phyloP scores from a whole-genome alignment of 2,329 filamentous ascomycete genomes.

The Huntiella decipiens region DNA sequence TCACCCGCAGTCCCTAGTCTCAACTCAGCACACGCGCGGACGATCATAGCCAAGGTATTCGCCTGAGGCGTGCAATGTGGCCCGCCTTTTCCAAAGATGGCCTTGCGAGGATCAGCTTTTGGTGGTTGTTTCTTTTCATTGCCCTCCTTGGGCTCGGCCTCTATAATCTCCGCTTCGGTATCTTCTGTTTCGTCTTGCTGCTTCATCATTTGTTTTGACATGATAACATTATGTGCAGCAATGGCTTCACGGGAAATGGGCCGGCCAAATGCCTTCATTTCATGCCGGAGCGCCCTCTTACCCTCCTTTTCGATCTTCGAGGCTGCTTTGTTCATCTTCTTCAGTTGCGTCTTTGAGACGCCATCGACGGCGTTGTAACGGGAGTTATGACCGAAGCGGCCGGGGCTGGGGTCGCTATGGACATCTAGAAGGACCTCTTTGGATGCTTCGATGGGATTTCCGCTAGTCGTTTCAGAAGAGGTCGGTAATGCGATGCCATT shows the following conservation, averaged over 20 bases:
- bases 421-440: too few species aligned
- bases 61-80: conserved; percentile 24
- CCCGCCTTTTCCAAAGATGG: too few species aligned
- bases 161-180: background rate
- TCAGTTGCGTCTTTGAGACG: background rate
- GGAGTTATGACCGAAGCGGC: too few species aligned
- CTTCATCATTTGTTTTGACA: background rate
- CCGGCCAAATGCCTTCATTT: conserved; percentile 5
- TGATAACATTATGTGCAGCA: background rate
- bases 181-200: background rate
- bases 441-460: too few species aligned
- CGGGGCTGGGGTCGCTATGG: too few species aligned
- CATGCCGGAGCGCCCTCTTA: background rate
- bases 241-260: conserved; percentile 6
- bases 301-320: conserved; percentile 4
- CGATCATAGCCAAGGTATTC: conserved; percentile 48
- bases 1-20: conserved; percentile 42
- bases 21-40: conserved; percentile 43
- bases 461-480: too few species aligned
- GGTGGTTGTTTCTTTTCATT: too few species aligned
- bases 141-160: background rate
- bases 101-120: too few species aligned
- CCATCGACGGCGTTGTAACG: too few species aligned
- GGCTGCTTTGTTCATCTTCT: conserved; percentile 3
- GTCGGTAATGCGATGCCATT: too few species aligned